Conservation (phyloP, 1,284 basidiomycete species). For the Puccinia hordei region DNA sequence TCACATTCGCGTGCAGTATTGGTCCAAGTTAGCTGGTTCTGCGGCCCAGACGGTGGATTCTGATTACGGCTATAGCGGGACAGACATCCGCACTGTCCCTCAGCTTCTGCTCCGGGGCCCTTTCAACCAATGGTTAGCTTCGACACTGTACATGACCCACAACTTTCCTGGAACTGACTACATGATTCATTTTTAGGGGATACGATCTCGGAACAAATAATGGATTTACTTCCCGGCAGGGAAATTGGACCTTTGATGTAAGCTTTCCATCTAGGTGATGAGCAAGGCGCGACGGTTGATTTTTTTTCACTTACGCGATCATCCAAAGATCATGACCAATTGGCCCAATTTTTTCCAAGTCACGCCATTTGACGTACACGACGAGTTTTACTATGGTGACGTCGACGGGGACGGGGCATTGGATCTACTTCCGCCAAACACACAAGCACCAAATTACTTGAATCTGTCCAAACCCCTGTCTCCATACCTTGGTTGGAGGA, state of each 20-base stretch:
- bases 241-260: constrained; percentile 71
- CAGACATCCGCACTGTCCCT: constrained; percentile 71
- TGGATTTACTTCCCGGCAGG: constrained; percentile 68
- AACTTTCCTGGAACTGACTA: background rate
- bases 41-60: constrained; percentile 73
- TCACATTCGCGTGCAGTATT: constrained; percentile 86
- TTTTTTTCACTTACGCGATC: background rate
- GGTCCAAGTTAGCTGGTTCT: constrained; percentile 69
- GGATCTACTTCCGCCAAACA: constrained; percentile 84
- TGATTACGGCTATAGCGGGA: constrained; percentile 67
- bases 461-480: constrained; percentile 71
- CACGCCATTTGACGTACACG: constrained; percentile 82
- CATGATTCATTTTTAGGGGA: constrained; percentile 61
- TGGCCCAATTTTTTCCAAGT: constrained; percentile 86
- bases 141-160: background rate
- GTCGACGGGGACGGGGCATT: constrained; percentile 79
- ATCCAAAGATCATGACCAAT: constrained; percentile 68
- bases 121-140: constrained; percentile 73
- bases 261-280: background rate
- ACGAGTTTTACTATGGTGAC: constrained; percentile 82
- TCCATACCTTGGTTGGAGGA: constrained; percentile 76
- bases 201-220: constrained; percentile 75
- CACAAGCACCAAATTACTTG: constrained; percentile 76
- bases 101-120: constrained; percentile 80
- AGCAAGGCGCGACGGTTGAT: background rate